Evolutionary conservation across 768 basidiomycete species (phyloP).

Genomic region (Termitomyces sp.): DNA sequence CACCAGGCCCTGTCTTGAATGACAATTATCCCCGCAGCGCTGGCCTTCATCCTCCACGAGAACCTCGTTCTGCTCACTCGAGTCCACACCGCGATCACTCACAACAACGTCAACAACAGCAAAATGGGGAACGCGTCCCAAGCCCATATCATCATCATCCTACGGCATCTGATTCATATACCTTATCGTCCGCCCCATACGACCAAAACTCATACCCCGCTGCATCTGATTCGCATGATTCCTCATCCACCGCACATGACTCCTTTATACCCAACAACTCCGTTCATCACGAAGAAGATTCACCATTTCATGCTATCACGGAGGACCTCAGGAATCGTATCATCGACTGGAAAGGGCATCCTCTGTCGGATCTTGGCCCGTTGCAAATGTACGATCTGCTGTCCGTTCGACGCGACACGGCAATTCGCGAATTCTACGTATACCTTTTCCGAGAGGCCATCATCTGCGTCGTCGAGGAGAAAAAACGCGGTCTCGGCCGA

Average conservation of each 20-base stretch:
- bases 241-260: constrained; percentile 27
- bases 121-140: constrained; percentile 18
- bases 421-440: constrained; percentile 91
- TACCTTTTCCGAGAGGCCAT: constrained; percentile 98
- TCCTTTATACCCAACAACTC: constrained; percentile 23
- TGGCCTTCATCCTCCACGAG: constrained; percentile 18
- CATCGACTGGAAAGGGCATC: constrained; percentile 95
- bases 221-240: constrained; percentile 24
- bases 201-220: constrained; percentile 23
- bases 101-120: constrained; percentile 17
- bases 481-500: constrained; percentile 74
- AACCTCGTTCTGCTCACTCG: constrained; percentile 32
- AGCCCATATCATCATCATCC: constrained; percentile 23
- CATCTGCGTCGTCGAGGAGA: constrained; percentile 97
- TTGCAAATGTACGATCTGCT: constrained; percentile 91
- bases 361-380: constrained; percentile 80
- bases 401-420: constrained; percentile 80
- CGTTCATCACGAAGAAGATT: constrained; percentile 54
- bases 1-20: constrained; percentile 48
- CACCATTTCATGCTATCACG: constrained; percentile 78
- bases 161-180: constrained; percentile 25
- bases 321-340: constrained; percentile 88
- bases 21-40: constrained; percentile 38
- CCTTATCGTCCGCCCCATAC: constrained; percentile 25
- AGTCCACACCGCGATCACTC: constrained; percentile 34